Base-by-base conservation (phyloP, 116 monocot species). In the Zostera marina region DNA sequence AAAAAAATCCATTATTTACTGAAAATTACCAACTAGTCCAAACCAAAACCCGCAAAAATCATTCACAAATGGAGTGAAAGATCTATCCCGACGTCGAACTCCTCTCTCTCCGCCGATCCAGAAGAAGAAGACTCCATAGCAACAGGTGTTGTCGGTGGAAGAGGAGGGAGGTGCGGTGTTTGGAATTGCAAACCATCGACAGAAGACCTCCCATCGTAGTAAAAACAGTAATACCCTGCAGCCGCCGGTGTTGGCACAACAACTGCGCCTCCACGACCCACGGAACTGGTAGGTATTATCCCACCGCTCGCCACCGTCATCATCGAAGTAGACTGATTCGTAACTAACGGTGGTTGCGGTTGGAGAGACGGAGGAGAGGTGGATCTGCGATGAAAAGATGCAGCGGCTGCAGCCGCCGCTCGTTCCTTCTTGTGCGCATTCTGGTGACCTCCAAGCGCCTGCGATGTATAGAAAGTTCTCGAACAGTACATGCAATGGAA, bases 261-360 rank as follows among this genome's bases (percentile, higher is more conserved):
- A 23, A 12, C 16, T 14, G 22, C 21, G 41, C 40, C 0, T 24
- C 11, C 61, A 72, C 65, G 4, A 53, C 68, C 67, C 69, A 38
- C 66, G 53, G 13, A 66, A 51, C 7, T 76, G 53, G 54, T 76
- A 72, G 72, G 75, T 75, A 49, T 58, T 47, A 65, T 75, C 72
- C 7, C 63, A 57, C 59, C 9, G 43, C 43, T n/a, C 15, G 39
- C 41, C 49, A 8, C 15, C 8, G 49, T n/a, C 5, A 14, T 17
- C 47, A 14, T 47, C 47, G 15, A 5, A 0, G 14, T 7, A 47
- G 14, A 47, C 17, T 8, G 16, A 5, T 47, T 47, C 47, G 13
- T 47, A 13, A 47, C 47, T 5, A 17, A 16, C 49, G 49, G 5
- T 3, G 49, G 2, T 2, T 15, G 19, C 19, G 49, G 44, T 44